Conservation (phyloP, 257 asterid genomes). For the Plantago ovata region DNA sequence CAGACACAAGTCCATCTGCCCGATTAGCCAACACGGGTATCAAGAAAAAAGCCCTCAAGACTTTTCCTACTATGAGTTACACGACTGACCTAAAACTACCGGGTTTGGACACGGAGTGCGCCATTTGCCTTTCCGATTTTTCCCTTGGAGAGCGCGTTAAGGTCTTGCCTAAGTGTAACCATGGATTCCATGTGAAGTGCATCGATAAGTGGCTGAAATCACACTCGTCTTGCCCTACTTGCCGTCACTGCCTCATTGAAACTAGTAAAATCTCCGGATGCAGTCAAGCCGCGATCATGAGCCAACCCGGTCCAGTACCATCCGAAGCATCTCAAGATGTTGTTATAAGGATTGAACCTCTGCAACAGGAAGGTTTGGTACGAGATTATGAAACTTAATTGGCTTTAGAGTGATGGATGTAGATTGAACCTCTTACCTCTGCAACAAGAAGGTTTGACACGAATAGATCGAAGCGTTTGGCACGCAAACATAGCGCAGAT, state of each 20-base stretch:
- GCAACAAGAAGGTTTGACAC: conserved; percentile 1
- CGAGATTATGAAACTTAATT: not conserved
- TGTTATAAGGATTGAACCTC: not conserved
- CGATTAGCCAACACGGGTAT: not conserved
- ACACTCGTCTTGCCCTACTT: conserved; percentile 3
- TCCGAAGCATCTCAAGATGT: not conserved
- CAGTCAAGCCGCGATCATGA: no score
- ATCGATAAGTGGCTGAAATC: not conserved
- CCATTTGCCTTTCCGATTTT: conserved; percentile 1
- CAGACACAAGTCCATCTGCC: not conserved
- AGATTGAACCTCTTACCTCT: no score
- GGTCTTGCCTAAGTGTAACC: not conserved
- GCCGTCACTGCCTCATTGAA: not conserved
- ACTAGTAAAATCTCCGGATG: no score
- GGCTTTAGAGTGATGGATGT: no score
- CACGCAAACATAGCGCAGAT: no score
- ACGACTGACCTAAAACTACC: not conserved
- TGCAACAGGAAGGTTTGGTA: conserved; percentile 4
- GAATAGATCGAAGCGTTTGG: not conserved
- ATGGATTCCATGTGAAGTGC: conserved; percentile 2
- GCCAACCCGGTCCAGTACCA: not conserved
- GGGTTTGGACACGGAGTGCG: not conserved
- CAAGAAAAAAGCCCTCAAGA: not conserved
- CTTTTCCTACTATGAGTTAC: not conserved
- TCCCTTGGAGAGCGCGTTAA: not conserved